A percentile compares a stretch with the other conserved stretches of the same genome.
These are phyloP conservation scores for Citrus cavaleriei DNA, from an alignment of 345 rosid genomes.

Conservation along the genomic window DNA sequence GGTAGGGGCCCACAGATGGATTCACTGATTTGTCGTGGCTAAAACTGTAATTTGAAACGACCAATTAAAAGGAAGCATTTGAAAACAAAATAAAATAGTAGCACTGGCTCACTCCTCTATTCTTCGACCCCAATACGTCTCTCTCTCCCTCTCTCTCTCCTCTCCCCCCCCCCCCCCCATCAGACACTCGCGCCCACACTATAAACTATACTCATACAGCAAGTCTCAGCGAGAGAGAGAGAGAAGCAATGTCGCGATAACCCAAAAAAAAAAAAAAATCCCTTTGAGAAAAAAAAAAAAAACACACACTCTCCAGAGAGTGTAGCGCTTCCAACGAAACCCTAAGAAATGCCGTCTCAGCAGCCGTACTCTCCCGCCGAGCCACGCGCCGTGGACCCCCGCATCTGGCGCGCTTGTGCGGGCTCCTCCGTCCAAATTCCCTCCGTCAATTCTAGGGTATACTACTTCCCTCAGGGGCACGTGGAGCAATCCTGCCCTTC, in stretches of 20 bases:
- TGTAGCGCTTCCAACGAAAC: slow-evolving; percentile 6
- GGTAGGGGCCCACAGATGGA: not conserved
- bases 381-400: slow-evolving; percentile 44
- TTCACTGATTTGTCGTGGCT: not conserved
- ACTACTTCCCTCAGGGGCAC: slow-evolving; percentile 89
- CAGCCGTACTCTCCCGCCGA: slow-evolving; percentile 21
- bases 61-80: not conserved
- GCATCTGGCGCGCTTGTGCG: slow-evolving; percentile 84
- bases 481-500: slow-evolving; percentile 52
- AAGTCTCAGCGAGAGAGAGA: not conserved
- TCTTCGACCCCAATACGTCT: slow-evolving; percentile 33
- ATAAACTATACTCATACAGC: not conserved
- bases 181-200: slow-evolving; percentile 10
- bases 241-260: not conserved
- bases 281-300: no score
- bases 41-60: not conserved
- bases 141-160: slow-evolving; percentile 18
- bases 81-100: not conserved
- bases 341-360: slow-evolving; percentile 30
- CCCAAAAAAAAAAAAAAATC: not conserved
- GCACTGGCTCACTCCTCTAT: not conserved
- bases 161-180: not conserved
- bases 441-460: slow-evolving; percentile 57
- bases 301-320: not conserved
- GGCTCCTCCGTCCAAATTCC: slow-evolving; percentile 70